phyloP scores from a whole-genome alignment of 1,139 yeast genomes.

The Cylindricascospora bacillispora region DNA sequence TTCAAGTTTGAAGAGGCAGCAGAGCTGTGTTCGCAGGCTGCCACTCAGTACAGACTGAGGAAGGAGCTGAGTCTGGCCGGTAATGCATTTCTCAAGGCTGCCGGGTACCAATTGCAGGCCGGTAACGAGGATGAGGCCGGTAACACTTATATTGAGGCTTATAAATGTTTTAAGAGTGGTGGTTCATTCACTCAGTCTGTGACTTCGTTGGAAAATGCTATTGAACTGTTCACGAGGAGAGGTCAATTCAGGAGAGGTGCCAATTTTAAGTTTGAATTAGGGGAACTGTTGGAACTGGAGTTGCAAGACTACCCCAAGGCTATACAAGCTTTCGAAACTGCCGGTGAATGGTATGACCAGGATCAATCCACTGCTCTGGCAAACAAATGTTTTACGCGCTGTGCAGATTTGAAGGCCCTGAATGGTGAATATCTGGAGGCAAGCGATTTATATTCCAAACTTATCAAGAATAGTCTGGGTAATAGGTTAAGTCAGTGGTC shows the following conservation, averaged over 20 bases:
- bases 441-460: conserved; percentile 58
- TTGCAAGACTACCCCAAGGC: conserved; percentile 59
- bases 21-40: conserved; percentile 83
- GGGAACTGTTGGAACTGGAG: conserved; percentile 68
- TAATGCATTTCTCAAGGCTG: conserved; percentile 71
- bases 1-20: conserved; percentile 81
- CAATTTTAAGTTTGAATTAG: conserved; percentile 82
- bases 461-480: conserved; percentile 64
- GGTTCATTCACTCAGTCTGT: conserved; percentile 69
- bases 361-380: conserved; percentile 90
- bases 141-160: conserved; percentile 81
- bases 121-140: conserved; percentile 86
- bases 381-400: conserved; percentile 75
- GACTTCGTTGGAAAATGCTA: conserved; percentile 60
- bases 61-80: conserved; percentile 69
- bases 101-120: conserved; percentile 62
- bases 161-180: conserved; percentile 66
- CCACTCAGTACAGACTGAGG: conserved; percentile 66
- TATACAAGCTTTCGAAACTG: conserved; percentile 69
- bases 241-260: conserved; percentile 98
- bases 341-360: conserved; percentile 91
- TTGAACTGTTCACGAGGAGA: conserved; percentile 69
- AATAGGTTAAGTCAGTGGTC: conserved; percentile 81
- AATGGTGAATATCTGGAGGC: conserved; percentile 64
- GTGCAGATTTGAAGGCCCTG: conserved; percentile 82